These are phyloP conservation scores for Iodosphaeria phyllophila DNA, from an alignment of 2,329 filamentous ascomycete species.

Conservation along the genomic window DNA sequence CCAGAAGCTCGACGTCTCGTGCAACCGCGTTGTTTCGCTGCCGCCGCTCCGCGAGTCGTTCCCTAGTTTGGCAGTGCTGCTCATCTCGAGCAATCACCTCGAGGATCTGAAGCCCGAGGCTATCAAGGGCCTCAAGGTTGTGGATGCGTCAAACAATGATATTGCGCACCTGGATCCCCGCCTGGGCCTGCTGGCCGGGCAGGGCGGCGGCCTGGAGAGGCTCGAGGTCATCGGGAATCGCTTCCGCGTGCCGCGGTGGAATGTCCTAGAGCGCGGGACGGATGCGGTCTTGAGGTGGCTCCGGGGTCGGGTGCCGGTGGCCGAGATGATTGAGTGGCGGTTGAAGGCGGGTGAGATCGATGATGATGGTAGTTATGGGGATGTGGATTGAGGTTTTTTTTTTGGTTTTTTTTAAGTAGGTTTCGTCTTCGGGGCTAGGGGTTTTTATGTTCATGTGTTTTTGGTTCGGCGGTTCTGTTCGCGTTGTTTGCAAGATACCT, in stretches of 20 bases:
- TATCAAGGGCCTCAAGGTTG: conserved; percentile 53
- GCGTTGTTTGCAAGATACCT: too few species aligned
- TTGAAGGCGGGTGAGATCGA: conserved; percentile 21
- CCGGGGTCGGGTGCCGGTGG: conserved; percentile 51
- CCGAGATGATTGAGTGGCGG: conserved; percentile 38
- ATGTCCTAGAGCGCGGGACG: conserved; percentile 70
- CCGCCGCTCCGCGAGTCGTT: conserved; percentile 49
- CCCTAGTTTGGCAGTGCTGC: conserved; percentile 49
- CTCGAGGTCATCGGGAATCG: conserved; percentile 71
- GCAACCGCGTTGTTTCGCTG: conserved; percentile 60
- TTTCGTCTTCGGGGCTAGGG: too few species aligned
- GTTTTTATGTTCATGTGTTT: too few species aligned
- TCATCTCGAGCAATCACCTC: conserved; percentile 66
- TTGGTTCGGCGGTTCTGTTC: too few species aligned
- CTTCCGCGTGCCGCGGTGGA: conserved; percentile 74
- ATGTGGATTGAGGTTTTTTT: conserved; percentile 6
- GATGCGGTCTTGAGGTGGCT: conserved; percentile 71
- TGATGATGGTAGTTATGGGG: conserved; percentile 9
- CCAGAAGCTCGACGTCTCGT: conserved; percentile 60
- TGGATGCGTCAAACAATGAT: conserved; percentile 73
- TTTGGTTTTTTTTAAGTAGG: too few species aligned
- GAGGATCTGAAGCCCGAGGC: conserved; percentile 52
- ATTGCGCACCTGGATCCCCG: conserved; percentile 66
- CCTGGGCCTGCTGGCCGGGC: conserved; percentile 57
- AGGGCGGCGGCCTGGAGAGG: conserved; percentile 35